Evolutionary conservation across 2,329 filamentous ascomycete species (phyloP), one percentile per base, ranked within the genome.

Genomic region (Stagonosporopsis cucurbitacearum): DNA sequence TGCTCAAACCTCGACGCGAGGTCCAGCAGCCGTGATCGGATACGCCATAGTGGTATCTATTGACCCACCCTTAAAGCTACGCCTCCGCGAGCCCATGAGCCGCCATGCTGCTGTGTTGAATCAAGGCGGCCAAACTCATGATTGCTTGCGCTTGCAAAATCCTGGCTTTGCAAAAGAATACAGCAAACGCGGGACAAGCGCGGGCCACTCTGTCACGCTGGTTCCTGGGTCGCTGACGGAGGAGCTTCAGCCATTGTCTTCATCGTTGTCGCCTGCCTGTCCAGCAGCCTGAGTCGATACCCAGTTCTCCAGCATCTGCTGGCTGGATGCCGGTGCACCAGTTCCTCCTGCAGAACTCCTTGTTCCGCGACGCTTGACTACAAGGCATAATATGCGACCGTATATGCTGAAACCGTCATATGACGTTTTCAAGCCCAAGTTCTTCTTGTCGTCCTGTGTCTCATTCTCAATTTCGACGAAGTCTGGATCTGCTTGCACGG

Each of bases 361-460:
- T 8, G 52, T 60, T 43, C 80, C 82, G 62, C 87, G 88, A 58
- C 89, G 87, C 72, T 89, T 90, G 75, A 99, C 88, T 8, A 99
- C 89, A 55, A 99, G 82, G 75, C 93, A 98, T 23, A 99, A 81
- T 42, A 96, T 92, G 65, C 92, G 89, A 11, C 95, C 92, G 77
- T 96, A 96, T 70, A 99, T 97, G 67, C 89, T 91, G 77, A 98
- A 98, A 8, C 95, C 94, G 69, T 98, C 92, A 77, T 98, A 99
- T 13, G 87, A 88, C 23, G 94, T 95, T 59, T 89, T 88, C 80
- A 97, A 85, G 19, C 84, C 86, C 66, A 96, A 79, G 75, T 97
- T 98, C 80, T 99, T 97, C 78, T 97, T 96, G 69, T 96, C 90
- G 54, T 96, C 93, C 68, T 93, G 57, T 23, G 51, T 45, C n/a